Conservation (phyloP, 805 yeast species). For the Komagataella populi region DNA sequence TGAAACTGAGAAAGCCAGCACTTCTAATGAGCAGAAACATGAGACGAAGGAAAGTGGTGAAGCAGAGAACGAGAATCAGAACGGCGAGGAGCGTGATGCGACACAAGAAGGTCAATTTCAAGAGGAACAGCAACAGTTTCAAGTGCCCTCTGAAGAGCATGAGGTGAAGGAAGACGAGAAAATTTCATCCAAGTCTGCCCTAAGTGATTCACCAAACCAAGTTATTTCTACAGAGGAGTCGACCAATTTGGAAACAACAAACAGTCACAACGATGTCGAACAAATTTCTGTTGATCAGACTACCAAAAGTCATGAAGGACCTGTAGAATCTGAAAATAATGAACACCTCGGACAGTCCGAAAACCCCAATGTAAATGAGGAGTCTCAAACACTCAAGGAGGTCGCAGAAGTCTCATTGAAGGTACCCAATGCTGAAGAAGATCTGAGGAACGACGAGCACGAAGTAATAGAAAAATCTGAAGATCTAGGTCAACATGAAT, state of each 20-base stretch:
- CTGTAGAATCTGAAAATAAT: neutral
- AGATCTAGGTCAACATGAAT: neutral
- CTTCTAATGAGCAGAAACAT: neutral
- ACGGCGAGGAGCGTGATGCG: neutral
- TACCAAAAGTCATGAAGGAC: neutral
- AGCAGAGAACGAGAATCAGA: neutral
- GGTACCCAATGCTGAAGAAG: neutral
- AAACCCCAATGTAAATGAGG: neutral
- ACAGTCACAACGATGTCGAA: neutral
- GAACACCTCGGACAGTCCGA: neutral
- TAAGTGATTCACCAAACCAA: neutral
- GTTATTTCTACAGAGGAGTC: neutral
- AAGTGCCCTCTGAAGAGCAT: neutral
- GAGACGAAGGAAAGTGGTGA: neutral
- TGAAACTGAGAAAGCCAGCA: neutral
- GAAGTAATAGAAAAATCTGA: neutral
- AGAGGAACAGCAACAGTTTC: neutral
- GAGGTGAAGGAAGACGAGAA: neutral
- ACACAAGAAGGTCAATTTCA: neutral
- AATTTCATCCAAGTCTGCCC: neutral
- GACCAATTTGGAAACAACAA: neutral
- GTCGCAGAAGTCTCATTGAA: neutral
- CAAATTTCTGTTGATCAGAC: neutral
- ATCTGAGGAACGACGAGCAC: neutral
- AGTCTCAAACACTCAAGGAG: neutral